Evolutionary conservation across 345 rosid species (phyloP).

Genomic region (Anacardium occidentale): DNA sequence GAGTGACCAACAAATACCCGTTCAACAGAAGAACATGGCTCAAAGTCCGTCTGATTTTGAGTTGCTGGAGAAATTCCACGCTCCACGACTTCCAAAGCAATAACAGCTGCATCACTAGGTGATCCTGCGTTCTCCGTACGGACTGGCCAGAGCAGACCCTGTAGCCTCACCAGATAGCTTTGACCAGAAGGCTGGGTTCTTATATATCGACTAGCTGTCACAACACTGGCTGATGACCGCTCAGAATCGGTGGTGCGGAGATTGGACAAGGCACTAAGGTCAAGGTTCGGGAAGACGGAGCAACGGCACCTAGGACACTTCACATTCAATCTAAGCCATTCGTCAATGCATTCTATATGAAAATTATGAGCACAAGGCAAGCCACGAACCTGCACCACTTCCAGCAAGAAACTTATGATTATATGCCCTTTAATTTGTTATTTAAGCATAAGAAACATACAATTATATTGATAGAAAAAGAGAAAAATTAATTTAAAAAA

Average conservation of each 20-base stretch:
- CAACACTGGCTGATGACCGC: slow-evolving; percentile 41
- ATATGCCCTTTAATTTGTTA: too few species aligned
- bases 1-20: background rate
- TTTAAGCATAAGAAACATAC: too few species aligned
- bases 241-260: slow-evolving; percentile 67
- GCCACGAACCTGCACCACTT: slow-evolving; percentile 80
- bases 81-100: slow-evolving; percentile 40
- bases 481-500: too few species aligned
- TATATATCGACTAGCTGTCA: slow-evolving; percentile 43
- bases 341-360: slow-evolving; percentile 92
- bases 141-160: slow-evolving; percentile 56
- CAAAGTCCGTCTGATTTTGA: slow-evolving; percentile 8
- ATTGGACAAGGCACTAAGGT: slow-evolving; percentile 87
- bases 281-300: slow-evolving; percentile 95
- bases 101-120: slow-evolving; percentile 24
- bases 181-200: slow-evolving; percentile 70
- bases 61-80: slow-evolving; percentile 23
- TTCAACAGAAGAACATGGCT: slow-evolving; percentile 1
- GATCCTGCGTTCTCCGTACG: slow-evolving; percentile 41
- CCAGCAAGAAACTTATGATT: slow-evolving; percentile 18
- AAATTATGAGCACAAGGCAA: slow-evolving; percentile 99
- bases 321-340: slow-evolving; percentile 93
- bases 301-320: slow-evolving; percentile 96
- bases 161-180: slow-evolving; percentile 74
- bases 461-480: too few species aligned